Conservation (phyloP, 352 stramenopile genomes). For the Phytophthora pini region DNA sequence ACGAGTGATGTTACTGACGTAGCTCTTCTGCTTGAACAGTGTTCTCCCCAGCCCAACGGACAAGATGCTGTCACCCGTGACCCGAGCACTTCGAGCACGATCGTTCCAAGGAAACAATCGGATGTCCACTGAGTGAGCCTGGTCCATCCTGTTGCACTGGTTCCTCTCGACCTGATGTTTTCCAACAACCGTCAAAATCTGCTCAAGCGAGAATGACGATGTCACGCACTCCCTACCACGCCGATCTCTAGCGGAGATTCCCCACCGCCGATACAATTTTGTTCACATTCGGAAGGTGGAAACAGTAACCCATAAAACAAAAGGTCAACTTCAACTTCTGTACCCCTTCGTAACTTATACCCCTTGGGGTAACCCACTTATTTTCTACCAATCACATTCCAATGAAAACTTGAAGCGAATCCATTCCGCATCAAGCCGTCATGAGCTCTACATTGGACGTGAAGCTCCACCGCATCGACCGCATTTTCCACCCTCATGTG, state of each 20-base stretch:
- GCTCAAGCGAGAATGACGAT: too few species aligned
- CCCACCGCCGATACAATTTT: too few species aligned
- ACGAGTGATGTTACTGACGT: not conserved
- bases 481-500: conserved; percentile 87
- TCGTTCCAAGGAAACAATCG: conserved; percentile 23
- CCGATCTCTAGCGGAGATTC: too few species aligned
- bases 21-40: conserved; percentile 34
- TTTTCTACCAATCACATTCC: conserved; percentile 23
- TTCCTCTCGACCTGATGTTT: conserved; percentile 2
- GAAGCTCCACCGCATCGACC: conserved; percentile 86
- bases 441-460: conserved; percentile 89
- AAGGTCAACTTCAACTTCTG: conserved; percentile 11
- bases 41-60: conserved; percentile 71
- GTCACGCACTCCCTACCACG: too few species aligned
- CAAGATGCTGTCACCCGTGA: conserved; percentile 71
- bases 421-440: not conserved
- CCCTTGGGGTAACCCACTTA: not conserved
- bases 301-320: too few species aligned
- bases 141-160: not conserved
- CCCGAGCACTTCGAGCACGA: conserved; percentile 43
- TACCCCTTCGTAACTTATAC: not conserved
- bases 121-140: conserved; percentile 21
- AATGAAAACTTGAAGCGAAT: conserved; percentile 24
- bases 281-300: too few species aligned
- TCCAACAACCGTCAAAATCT: too few species aligned